Evolutionary conservation across 2,329 filamentous ascomycete species (phyloP), one percentile per base, ranked within the genome.

Genomic region (Hypoxylon rubiginosum): DNA sequence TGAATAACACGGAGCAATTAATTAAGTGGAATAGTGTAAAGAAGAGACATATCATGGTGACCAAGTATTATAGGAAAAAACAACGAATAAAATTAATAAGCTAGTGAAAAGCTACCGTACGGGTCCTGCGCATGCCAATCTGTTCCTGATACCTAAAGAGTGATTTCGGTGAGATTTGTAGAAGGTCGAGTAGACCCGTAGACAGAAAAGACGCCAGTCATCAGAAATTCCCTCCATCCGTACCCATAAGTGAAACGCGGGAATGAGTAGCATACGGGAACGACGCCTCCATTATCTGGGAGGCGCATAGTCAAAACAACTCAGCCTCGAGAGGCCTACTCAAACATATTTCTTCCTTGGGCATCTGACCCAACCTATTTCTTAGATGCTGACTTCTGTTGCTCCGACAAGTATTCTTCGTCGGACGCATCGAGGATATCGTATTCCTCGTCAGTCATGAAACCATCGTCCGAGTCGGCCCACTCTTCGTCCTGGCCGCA

Each of bases 371-470:
- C 52, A 15, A 17, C 48, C 59, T 74, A 77, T 48, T 77, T 77
- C 67, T 66, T 75, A 0, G 69, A 61, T 6, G 56, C 56, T 45
- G 57, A 80, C 73, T 80, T 81, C 72, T 83, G 79, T 75, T 86
- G 83, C 73, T 88, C 88, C 67, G 85, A 85, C 55, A 88, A 78
- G 71, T 87, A 91, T 78, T 98, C 95, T 79, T 97, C 92, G 72
- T 98, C 95, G 64, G 93, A 97, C 46, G 94, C 95, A 82, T 97
- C 94, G 49, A 98, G 88, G 71, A 98, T 94, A 75, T 99, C 96
- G 79, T 98, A 99, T 82, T 99, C 96, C 79, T 98, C 96, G 70
- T 99, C 96, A 0, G 96, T 98, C 84, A 97, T 82, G 84, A 97
- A 97, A 11, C 91, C 92, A 65, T 92, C 89, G 11, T 90, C 88